phyloP scores from a whole-genome alignment of 108 stramenopile genomes.

The Hondaea fermentalgiana region DNA sequence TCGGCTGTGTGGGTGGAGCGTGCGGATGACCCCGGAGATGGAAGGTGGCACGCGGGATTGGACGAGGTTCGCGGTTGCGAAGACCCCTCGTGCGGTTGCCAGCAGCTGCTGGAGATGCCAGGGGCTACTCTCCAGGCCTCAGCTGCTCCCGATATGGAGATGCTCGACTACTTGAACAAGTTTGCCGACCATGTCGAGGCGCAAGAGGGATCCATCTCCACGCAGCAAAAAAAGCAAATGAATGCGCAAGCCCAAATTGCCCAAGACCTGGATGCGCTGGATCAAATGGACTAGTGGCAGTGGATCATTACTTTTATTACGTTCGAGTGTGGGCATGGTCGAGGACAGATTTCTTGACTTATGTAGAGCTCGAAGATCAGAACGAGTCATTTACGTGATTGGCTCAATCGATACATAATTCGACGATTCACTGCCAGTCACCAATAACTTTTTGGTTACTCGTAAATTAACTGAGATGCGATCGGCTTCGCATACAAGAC shows the following conservation, averaged over 20 bases:
- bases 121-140: background rate
- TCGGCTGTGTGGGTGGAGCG: background rate
- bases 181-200: background rate
- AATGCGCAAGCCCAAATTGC: background rate
- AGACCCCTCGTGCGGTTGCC: background rate
- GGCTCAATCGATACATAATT: too few species aligned
- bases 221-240: background rate
- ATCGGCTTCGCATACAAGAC: too few species aligned
- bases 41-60: background rate
- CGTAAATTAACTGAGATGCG: too few species aligned
- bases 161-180: background rate
- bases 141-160: background rate
- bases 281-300: background rate
- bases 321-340: too few species aligned
- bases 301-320: too few species aligned
- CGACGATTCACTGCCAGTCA: too few species aligned
- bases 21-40: background rate
- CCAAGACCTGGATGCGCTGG: background rate
- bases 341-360: too few species aligned
- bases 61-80: background rate
- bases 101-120: background rate
- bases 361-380: too few species aligned
- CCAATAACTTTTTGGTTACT: too few species aligned
- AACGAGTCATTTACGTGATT: too few species aligned
- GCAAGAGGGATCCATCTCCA: background rate